Conservation (phyloP, 805 yeast species). For the Kuraishia capsulata region DNA sequence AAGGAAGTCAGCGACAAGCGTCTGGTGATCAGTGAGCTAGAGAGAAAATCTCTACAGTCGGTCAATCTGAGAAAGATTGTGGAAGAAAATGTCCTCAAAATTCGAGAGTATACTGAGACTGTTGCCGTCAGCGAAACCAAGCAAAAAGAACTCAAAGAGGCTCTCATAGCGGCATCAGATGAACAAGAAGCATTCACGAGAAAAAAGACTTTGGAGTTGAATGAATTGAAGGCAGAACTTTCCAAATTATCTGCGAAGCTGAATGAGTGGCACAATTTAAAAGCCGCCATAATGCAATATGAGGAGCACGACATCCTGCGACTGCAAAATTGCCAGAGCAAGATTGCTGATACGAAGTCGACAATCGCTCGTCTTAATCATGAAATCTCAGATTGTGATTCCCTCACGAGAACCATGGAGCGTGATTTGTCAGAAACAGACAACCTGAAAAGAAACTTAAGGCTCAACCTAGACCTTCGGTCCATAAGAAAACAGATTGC, state of each 20-base stretch:
- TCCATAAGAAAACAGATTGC: slow-evolving; percentile 29
- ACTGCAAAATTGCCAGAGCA: background rate
- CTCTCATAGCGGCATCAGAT: background rate
- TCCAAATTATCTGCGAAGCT: background rate
- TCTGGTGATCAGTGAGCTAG: slow-evolving; percentile 42
- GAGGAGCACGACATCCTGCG: background rate
- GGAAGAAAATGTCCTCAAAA: slow-evolving; percentile 22
- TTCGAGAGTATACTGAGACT: slow-evolving; percentile 12
- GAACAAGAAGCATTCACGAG: slow-evolving; percentile 1
- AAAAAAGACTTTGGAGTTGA: background rate
- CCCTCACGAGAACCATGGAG: background rate
- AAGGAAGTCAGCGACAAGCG: slow-evolving; percentile 42
- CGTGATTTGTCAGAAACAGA: slow-evolving; percentile 25
- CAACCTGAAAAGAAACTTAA: slow-evolving; percentile 51
- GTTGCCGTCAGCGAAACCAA: slow-evolving; percentile 11
- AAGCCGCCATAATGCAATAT: background rate
- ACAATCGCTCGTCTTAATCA: background rate
- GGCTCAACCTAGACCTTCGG: slow-evolving; percentile 55
- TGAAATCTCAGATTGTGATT: background rate
- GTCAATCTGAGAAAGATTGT: slow-evolving; percentile 29
- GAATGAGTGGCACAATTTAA: background rate
- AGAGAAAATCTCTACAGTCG: slow-evolving; percentile 39
- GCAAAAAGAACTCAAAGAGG: slow-evolving; percentile 12
- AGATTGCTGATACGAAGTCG: background rate
- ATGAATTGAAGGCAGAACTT: background rate